A percentile compares a stretch with the other conserved stretches of the same genome.
Evolutionary conservation across 352 stramenopile genomes (phyloP).

Genomic region (Pythium pyrilobum): DNA sequence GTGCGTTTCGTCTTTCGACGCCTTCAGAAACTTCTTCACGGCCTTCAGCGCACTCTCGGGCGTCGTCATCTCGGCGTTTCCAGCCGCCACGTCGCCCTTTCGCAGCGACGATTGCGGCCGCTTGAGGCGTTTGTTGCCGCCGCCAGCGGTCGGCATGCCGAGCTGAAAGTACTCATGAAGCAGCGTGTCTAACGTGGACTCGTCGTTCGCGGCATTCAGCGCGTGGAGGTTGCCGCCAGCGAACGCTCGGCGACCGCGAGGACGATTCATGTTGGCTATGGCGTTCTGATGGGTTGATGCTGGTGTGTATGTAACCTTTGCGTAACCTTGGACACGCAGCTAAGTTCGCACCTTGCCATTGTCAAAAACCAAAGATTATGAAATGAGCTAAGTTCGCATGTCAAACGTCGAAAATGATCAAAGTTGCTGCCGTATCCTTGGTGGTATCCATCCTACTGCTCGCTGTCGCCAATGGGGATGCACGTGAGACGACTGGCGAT

Average conservation of each 20-base stretch:
- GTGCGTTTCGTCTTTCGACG: constrained; percentile 11
- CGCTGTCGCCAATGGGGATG: too few species aligned
- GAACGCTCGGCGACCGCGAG: too few species aligned
- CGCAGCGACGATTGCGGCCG: neutral
- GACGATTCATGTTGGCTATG: too few species aligned
- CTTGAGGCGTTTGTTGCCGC: constrained; percentile 1
- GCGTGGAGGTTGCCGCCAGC: neutral
- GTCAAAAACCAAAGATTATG: too few species aligned
- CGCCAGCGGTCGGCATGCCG: neutral
- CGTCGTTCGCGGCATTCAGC: constrained; percentile 13
- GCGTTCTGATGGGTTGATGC: constrained; percentile 1
- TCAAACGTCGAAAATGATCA: too few species aligned
- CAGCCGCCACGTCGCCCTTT: neutral
- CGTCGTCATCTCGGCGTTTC: neutral
- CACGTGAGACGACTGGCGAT: too few species aligned
- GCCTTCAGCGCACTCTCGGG: constrained; percentile 3
- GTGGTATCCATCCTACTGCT: too few species aligned
- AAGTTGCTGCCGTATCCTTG: too few species aligned
- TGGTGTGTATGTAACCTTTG: too few species aligned
- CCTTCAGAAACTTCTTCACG: constrained; percentile 14
- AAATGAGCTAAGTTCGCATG: too few species aligned
- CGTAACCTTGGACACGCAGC: too few species aligned
- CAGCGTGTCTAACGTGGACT: constrained; percentile 10
- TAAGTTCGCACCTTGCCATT: too few species aligned
- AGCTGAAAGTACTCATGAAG: constrained; percentile 21